These are phyloP conservation scores for Byssoonygena ceratinophila DNA, from an alignment of 2,329 filamentous ascomycete species.

Conservation along the genomic window DNA sequence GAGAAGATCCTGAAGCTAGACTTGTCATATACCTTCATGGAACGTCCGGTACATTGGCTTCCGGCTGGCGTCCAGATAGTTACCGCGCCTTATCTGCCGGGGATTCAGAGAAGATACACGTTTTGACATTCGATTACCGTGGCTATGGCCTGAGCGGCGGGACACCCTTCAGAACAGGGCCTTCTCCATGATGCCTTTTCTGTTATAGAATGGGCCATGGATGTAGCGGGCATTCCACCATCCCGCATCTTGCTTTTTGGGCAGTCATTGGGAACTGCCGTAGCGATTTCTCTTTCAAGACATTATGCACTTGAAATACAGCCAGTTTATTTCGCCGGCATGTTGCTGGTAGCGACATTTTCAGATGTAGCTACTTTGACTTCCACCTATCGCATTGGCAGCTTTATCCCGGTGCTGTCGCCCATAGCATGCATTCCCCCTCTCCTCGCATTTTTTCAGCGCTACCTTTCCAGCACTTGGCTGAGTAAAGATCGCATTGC, in stretches of 20 bases:
- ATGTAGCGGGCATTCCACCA: constrained; percentile 43
- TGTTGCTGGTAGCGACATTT: constrained; percentile 49
- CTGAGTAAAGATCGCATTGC: constrained; percentile 42
- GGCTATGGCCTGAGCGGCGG: constrained; percentile 49
- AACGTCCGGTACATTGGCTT: constrained; percentile 47
- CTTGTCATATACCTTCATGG: constrained; percentile 47
- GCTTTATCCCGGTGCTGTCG: constrained; percentile 45
- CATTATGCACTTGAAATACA: constrained; percentile 35
- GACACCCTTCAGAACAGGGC: constrained; percentile 45
- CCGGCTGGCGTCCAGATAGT: constrained; percentile 45
- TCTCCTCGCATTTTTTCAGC: constrained; percentile 39
- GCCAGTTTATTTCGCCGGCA: constrained; percentile 44
- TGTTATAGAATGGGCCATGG: constrained; percentile 45
- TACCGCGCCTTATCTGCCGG: constrained; percentile 49
- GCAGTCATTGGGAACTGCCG: constrained; percentile 51
- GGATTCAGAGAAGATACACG: constrained; percentile 45
- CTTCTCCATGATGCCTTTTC: constrained; percentile 46
- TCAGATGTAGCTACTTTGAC: constrained; percentile 45
- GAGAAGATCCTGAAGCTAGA: constrained; percentile 37
- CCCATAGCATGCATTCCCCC: constrained; percentile 42
- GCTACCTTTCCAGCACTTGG: constrained; percentile 44
- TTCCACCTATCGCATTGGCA: constrained; percentile 48
- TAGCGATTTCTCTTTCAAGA: constrained; percentile 38
- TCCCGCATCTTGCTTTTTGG: constrained; percentile 49
- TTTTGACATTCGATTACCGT: constrained; percentile 51